Percentiles rank a stretch among this genome's conserved stretches.
Conservation (phyloP, 148 eudicot species). For the Rhododendron simsii region DNA sequence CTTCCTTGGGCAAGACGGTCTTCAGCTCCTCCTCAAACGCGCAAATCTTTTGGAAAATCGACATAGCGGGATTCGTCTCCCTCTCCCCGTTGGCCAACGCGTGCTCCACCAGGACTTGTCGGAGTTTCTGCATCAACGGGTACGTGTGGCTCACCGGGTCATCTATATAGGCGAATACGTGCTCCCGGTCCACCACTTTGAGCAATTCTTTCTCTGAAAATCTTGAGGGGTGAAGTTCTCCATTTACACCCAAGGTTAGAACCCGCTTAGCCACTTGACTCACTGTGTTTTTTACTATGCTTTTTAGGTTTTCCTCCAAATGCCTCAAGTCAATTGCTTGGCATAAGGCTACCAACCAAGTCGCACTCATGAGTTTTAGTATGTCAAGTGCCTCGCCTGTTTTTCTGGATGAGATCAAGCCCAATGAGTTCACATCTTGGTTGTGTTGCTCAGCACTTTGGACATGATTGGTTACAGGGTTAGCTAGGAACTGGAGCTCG, state of each 20-base stretch:
- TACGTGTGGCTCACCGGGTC: slow-evolving; percentile 28
- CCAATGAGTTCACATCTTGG: slow-evolving; percentile 26
- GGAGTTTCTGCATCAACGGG: slow-evolving; percentile 36
- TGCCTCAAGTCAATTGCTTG: slow-evolving; percentile 42
- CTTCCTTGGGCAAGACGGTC: slow-evolving; percentile 17
- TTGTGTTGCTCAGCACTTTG: slow-evolving; percentile 34
- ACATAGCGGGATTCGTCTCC: slow-evolving; percentile 18
- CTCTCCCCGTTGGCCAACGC: slow-evolving; percentile 23
- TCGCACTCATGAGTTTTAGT: slow-evolving; percentile 36
- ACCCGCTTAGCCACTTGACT: slow-evolving; percentile 27
- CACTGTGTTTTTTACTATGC: slow-evolving; percentile 28
- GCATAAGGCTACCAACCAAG: slow-evolving; percentile 35
- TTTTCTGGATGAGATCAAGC: slow-evolving; percentile 21
- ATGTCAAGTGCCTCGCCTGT: slow-evolving; percentile 37
- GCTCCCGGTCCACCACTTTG: slow-evolving; percentile 30
- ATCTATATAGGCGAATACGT: slow-evolving; percentile 32
- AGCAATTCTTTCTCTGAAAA: slow-evolving; percentile 36
- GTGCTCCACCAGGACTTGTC: slow-evolving; percentile 36
- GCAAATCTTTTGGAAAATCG: slow-evolving; percentile 33
- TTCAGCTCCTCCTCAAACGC: slow-evolving; percentile 27
- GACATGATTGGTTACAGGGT: slow-evolving; percentile 36
- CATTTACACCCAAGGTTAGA: slow-evolving; percentile 21
- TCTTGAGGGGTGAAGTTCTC: slow-evolving; percentile 34
- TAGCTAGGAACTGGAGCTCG: slow-evolving; percentile 35
- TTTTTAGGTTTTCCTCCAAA: slow-evolving; percentile 29